Percentiles rank a stretch among this genome's conserved stretches.
phyloP scores from a whole-genome alignment of 257 asterid genomes.

The Gentiana dahurica region DNA sequence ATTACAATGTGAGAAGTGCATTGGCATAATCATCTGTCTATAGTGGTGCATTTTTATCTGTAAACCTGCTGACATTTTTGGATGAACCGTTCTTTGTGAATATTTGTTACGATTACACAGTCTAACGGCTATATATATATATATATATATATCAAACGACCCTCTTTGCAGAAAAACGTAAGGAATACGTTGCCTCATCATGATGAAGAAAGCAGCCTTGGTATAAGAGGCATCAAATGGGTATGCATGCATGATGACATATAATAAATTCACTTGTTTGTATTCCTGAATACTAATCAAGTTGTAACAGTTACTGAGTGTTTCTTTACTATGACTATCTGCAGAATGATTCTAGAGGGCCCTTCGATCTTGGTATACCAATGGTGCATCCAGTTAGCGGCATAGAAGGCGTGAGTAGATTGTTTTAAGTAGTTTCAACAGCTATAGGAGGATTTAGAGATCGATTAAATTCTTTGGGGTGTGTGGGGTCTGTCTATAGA shows the following conservation, averaged over 20 bases:
- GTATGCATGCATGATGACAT: conserved; percentile 16
- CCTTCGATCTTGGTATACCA: conserved; percentile 20
- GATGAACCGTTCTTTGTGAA: too few relatives aligned
- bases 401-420: conserved; percentile 21
- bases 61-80: too few relatives aligned
- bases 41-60: too few relatives aligned
- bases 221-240: conserved; percentile 25
- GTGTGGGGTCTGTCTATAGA: too few relatives aligned
- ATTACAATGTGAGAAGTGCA: too few relatives aligned
- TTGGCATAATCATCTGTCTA: too few relatives aligned
- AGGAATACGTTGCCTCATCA: conserved; percentile 16
- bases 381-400: conserved; percentile 5
- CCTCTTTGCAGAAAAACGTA: conserved; percentile 25
- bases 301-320: not conserved
- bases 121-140: too few relatives aligned
- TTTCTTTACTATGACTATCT: conserved; percentile 6
- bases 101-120: too few relatives aligned
- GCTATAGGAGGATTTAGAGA: too few relatives aligned
- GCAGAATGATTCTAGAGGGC: conserved; percentile 31
- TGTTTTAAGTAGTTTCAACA: conserved; percentile 8
- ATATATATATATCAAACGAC: conserved; percentile 7
- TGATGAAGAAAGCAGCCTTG: conserved; percentile 28
- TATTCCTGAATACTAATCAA: not conserved
- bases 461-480: too few relatives aligned
- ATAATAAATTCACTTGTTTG: not conserved